Base-by-base conservation (phyloP, 2,329 filamentous ascomycete species). In the Xylariaceae sp. region DNA sequence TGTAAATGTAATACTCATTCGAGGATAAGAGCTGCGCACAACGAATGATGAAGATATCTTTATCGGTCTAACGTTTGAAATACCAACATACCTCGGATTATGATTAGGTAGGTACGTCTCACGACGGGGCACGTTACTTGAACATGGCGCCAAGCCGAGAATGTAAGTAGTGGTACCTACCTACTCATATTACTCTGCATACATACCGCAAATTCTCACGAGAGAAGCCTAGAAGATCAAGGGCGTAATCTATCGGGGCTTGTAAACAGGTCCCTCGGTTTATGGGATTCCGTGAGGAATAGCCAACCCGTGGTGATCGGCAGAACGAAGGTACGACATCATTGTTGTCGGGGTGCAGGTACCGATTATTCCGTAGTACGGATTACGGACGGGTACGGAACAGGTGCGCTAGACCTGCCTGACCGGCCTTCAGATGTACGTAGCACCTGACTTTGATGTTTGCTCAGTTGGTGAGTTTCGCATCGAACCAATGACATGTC, bases 1-100 rank as follows among this genome's bases (percentile, higher is more conserved):
- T 70, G 65, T 68, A 67, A 57, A 58, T 66, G 64, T 66, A 68
- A 53, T 55, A 56, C 49, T 39, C 48, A 23, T 17, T 55, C 10
- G 37, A 34, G 45, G 47, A 57, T 35, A 23, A 48, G 39, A 49
- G 57, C 44, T 15, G n/a, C 30, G 30, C 30, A 48, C 55, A 18
- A n/a, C 44, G 48, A 52, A 30, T 30, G 23, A 37, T 52, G 42
- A 6, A 6, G 18, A 44, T 48, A 23, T 9, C 54, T 11, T 35
- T 35, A 9, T 51, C 18, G 23, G 49, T 23, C 23, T 4, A 5
- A 35, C 17, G 8, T 17, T 35, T 15, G 42, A 45, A 11, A n/a
- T 45, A 13, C 42, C 5, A 15, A 45, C 42, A 11, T 13, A 44
- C 4, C 42, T 44, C 42, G n/a, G 9, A 44, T 10, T 7, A 7